Conservation (phyloP, 306 rosid genomes). For the Hippophae tibetana region DNA sequence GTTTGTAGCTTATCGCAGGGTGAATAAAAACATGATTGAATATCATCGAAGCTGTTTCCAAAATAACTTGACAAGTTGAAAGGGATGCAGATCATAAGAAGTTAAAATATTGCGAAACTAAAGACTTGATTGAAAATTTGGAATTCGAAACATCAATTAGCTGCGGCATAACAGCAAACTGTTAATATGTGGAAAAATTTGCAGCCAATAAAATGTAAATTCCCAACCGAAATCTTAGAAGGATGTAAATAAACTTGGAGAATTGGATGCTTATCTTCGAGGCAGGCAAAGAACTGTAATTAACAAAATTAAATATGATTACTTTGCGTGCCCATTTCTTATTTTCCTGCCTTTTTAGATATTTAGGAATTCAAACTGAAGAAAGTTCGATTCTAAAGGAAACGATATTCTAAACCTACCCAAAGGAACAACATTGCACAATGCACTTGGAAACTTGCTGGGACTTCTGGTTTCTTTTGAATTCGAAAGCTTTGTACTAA, state of each 20-base stretch:
- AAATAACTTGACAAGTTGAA: neutral
- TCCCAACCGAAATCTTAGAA: neutral
- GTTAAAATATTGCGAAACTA: neutral
- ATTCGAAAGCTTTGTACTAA: too few species aligned
- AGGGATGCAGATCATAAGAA: neutral
- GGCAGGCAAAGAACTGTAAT: too few species aligned
- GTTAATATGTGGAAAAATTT: neutral
- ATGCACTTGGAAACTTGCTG: too few species aligned
- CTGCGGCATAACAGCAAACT: neutral
- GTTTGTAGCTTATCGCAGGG: too few species aligned
- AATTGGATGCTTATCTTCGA: neutral
- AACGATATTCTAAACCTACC: too few species aligned
- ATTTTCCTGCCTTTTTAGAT: too few species aligned
- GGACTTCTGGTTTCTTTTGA: too few species aligned
- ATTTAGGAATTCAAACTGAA: too few species aligned
- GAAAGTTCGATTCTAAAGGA: too few species aligned
- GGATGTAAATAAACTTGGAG: neutral
- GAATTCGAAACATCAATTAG: neutral
- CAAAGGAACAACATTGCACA: too few species aligned
- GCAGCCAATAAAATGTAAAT: neutral
- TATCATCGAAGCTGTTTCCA: neutral
- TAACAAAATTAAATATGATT: too few species aligned
- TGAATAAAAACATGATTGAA: neutral
- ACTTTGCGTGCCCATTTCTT: too few species aligned
- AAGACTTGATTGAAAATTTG: neutral